Conservation (phyloP, 441 rosid genomes). For the Breynia disticha region DNA sequence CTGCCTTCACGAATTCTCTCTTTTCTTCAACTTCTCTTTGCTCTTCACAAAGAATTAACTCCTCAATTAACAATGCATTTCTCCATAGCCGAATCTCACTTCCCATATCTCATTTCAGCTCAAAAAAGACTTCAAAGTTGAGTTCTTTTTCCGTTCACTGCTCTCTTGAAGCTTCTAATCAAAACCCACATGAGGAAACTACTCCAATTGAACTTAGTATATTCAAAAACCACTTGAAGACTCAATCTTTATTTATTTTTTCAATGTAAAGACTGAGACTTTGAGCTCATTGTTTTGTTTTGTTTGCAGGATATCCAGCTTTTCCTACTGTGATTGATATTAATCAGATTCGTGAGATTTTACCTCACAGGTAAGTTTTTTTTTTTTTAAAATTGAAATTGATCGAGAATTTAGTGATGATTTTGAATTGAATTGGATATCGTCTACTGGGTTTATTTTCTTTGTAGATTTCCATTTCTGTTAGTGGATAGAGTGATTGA, state of each 20-base stretch:
- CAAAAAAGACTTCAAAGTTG: constrained; percentile 4
- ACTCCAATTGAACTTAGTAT: constrained; percentile 65
- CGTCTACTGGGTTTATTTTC: background rate
- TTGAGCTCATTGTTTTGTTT: constrained; percentile 2
- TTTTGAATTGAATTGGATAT: background rate
- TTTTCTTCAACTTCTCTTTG: constrained; percentile 15
- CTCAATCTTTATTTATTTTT: background rate
- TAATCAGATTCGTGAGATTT: constrained; percentile 73
- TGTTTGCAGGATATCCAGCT: constrained; percentile 50
- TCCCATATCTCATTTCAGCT: background rate
- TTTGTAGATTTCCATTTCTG: constrained; percentile 74
- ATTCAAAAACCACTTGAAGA: background rate
- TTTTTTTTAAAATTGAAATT: background rate
- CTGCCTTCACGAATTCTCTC: constrained; percentile 24
- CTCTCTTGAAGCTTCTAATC: constrained; percentile 28
- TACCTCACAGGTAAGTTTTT: constrained; percentile 63
- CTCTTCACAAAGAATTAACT: constrained; percentile 9
- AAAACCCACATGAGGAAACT: constrained; percentile 20
- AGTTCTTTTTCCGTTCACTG: constrained; percentile 23
- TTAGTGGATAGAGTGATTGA: constrained; percentile 91
- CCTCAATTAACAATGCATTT: constrained; percentile 2
- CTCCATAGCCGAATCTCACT: constrained; percentile 14
- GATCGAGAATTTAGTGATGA: background rate
- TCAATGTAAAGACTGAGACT: too few relatives aligned
- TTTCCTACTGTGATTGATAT: constrained; percentile 84